A percentile compares a stretch with the other conserved stretches of the same genome.
Evolutionary conservation across 2,329 filamentous ascomycete genomes (phyloP).

Genomic region (Chlorencoelia australis): DNA sequence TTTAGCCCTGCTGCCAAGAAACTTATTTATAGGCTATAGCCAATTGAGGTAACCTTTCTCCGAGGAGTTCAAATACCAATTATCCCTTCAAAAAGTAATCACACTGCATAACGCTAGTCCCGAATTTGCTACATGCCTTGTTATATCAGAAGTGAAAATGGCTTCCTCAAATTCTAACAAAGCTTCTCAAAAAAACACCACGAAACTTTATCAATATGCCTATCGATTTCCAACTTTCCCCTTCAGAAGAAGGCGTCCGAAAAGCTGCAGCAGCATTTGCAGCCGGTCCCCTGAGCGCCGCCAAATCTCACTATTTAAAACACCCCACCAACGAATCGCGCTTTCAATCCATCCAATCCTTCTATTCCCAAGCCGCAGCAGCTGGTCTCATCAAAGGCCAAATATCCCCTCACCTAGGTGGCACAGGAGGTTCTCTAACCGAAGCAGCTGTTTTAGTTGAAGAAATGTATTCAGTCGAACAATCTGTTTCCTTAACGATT

Average conservation of each 20-base stretch:
- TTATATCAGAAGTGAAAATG: too few relatives aligned
- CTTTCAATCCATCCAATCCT: constrained; percentile 37
- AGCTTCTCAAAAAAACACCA: too few relatives aligned
- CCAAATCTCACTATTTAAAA: constrained; percentile 21
- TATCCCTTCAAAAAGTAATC: too few relatives aligned
- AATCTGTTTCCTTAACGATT: constrained; percentile 38
- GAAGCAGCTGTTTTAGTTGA: constrained; percentile 42
- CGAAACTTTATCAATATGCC: constrained; percentile 7
- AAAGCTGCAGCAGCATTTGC: constrained; percentile 23
- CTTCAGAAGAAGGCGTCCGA: constrained; percentile 21
- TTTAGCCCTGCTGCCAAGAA: too few relatives aligned
- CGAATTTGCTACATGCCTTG: too few relatives aligned
- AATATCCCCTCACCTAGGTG: constrained; percentile 36
- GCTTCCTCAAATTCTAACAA: too few relatives aligned
- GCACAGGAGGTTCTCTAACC: constrained; percentile 33
- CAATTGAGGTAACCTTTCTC: too few relatives aligned
- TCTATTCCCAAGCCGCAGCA: constrained; percentile 35
- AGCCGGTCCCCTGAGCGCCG: constrained; percentile 16
- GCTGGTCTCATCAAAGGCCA: constrained; percentile 39
- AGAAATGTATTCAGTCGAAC: constrained; percentile 42
- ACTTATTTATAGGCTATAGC: too few relatives aligned
- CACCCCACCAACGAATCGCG: constrained; percentile 25
- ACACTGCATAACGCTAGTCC: too few relatives aligned
- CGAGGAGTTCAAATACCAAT: too few relatives aligned
- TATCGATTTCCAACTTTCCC: constrained; percentile 27